These are phyloP conservation scores for Scytalidium lignicola DNA, from an alignment of 2,329 filamentous ascomycete species.

Conservation along the genomic window DNA sequence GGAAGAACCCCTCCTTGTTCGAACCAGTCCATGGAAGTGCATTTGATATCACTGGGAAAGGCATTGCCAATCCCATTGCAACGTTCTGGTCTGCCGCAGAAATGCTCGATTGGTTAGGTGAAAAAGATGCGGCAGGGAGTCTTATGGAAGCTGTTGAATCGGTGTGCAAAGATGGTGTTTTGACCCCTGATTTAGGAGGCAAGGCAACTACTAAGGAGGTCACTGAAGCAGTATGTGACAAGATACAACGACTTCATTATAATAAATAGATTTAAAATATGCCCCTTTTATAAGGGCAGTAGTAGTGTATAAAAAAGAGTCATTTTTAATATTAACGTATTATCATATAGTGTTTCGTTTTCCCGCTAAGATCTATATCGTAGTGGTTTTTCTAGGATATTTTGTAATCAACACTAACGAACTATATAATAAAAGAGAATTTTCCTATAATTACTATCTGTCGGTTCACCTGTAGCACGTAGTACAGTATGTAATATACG, in stretches of 20 bases:
- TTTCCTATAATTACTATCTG: too few species aligned
- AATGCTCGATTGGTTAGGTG: constrained; percentile 52
- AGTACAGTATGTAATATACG: too few species aligned
- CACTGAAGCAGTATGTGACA: constrained; percentile 13
- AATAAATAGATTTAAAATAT: too few species aligned
- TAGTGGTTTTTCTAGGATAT: too few species aligned
- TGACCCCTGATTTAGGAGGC: constrained; percentile 49
- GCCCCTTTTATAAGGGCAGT: too few species aligned
- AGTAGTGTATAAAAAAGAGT: too few species aligned
- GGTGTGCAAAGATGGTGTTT: constrained; percentile 45
- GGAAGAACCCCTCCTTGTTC: constrained; percentile 50
- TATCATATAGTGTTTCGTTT: too few species aligned
- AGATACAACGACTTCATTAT: constrained; percentile 9
- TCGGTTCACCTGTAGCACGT: too few species aligned
- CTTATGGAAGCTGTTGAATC: constrained; percentile 47
- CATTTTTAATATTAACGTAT: too few species aligned
- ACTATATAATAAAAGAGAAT: too few species aligned
- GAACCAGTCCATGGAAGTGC: constrained; percentile 55
- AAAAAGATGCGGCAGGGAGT: constrained; percentile 41
- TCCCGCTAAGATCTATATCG: too few species aligned
- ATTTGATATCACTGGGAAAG: constrained; percentile 52
- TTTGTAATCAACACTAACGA: too few species aligned
- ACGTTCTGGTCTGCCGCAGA: constrained; percentile 55
- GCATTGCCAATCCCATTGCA: constrained; percentile 49
- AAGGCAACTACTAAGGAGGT: constrained; percentile 12